A percentile compares a stretch with the other conserved stretches of the same genome.
These are phyloP conservation scores for Paecilomyces niveus DNA, from an alignment of 2,329 filamentous ascomycete genomes.

Conservation along the genomic window DNA sequence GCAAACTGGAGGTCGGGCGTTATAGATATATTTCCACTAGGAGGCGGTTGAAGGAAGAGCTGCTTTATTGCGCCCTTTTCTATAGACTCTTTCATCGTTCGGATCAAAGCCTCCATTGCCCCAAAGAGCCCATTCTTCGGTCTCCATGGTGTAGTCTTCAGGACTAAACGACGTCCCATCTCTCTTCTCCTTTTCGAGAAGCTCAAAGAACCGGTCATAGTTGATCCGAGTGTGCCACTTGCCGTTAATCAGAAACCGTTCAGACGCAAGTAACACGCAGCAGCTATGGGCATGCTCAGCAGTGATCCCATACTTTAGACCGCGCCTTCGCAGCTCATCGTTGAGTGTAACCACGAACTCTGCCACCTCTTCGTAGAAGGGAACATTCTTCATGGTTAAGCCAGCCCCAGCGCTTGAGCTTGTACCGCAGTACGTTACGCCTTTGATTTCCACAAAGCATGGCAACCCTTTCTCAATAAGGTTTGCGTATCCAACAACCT, in stretches of 20 bases:
- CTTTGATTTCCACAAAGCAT: slow-evolving; percentile 92
- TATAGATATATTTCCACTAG: not conserved
- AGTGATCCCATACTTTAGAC: slow-evolving; percentile 79
- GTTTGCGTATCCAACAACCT: slow-evolving; percentile 81
- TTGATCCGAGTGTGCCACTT: slow-evolving; percentile 91
- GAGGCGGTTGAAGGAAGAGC: not conserved
- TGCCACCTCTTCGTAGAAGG: slow-evolving; percentile 86
- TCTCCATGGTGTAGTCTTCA: slow-evolving; percentile 86
- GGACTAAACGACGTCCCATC: slow-evolving; percentile 65
- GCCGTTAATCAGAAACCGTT: slow-evolving; percentile 66
- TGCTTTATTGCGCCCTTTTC: slow-evolving; percentile 60
- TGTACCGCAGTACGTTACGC: slow-evolving; percentile 94
- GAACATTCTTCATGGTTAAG: slow-evolving; percentile 94
- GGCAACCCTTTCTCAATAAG: slow-evolving; percentile 80
- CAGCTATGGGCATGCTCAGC: slow-evolving; percentile 95
- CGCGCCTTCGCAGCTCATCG: slow-evolving; percentile 58
- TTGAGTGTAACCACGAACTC: slow-evolving; percentile 75
- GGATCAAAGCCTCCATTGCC: slow-evolving; percentile 93
- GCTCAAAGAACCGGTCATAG: slow-evolving; percentile 79
- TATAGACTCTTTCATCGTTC: slow-evolving; percentile 75
- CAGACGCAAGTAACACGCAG: slow-evolving; percentile 79
- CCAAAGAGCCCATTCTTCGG: slow-evolving; percentile 91
- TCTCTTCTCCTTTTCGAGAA: slow-evolving; percentile 58
- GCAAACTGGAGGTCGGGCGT: not conserved
- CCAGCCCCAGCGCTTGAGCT: slow-evolving; percentile 76